Conservation (phyloP, 2,329 filamentous ascomycete genomes). For the Colletotrichum euphorbiae region DNA sequence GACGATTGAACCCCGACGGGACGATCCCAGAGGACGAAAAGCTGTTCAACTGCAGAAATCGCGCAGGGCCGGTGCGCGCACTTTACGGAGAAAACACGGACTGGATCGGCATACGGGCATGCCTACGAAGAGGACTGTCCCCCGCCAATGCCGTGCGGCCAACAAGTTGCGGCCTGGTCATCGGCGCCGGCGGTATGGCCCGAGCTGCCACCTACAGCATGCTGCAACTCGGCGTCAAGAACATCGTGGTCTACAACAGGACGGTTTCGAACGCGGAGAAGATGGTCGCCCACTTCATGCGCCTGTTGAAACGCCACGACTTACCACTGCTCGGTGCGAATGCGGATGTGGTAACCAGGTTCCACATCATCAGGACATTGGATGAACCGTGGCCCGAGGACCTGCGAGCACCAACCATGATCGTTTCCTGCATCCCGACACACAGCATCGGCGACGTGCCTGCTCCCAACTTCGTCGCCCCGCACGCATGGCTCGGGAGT, state of each 20-base stretch:
- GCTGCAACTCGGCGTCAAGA: conserved; percentile 80
- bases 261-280: conserved; percentile 74
- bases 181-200: conserved; percentile 81
- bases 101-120: conserved; percentile 82
- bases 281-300: conserved; percentile 77
- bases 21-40: conserved; percentile 67
- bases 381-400: conserved; percentile 73
- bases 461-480: conserved; percentile 77
- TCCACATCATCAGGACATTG: conserved; percentile 69
- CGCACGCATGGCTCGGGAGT: conserved; percentile 76
- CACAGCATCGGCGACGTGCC: conserved; percentile 72
- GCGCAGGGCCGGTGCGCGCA: conserved; percentile 73
- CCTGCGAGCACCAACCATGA: conserved; percentile 75
- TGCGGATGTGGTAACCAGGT: conserved; percentile 53
- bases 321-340: conserved; percentile 55
- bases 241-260: conserved; percentile 80
- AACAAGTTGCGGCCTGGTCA: conserved; percentile 66
- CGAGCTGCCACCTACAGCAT: conserved; percentile 82
- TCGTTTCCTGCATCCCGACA: conserved; percentile 81
- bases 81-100: conserved; percentile 85
- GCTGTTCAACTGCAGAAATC: conserved; percentile 66
- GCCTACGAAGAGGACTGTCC: conserved; percentile 77
- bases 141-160: conserved; percentile 75
- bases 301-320: conserved; percentile 59
- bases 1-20: conserved; percentile 67